Percentiles rank a stretch among this genome's conserved stretches.
Evolutionary conservation across 331 rosid species (phyloP).

Genomic region (Spiraea crenata): DNA sequence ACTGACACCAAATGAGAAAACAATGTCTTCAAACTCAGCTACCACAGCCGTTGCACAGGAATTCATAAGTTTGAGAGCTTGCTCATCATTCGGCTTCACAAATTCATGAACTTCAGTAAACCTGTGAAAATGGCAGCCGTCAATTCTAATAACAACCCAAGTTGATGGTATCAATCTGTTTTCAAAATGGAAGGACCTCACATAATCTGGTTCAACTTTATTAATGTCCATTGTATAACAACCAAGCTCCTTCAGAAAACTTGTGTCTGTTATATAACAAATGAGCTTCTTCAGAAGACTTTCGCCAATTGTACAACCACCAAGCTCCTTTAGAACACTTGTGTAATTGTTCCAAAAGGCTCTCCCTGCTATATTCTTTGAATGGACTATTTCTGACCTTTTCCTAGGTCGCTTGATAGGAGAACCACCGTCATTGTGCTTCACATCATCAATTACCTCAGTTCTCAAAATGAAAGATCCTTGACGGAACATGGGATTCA

Average conservation of each 20-base stretch:
- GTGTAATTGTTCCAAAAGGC: slow-evolving; percentile 61
- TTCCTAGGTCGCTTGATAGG: slow-evolving; percentile 62
- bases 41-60: slow-evolving; percentile 66
- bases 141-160: slow-evolving; percentile 67
- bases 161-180: slow-evolving; percentile 58
- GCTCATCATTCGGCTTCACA: slow-evolving; percentile 85
- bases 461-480: slow-evolving; percentile 68
- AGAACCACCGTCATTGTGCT: slow-evolving; percentile 55
- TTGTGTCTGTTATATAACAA: slow-evolving; percentile 31
- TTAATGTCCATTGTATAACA: slow-evolving; percentile 47
- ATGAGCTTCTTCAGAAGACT: slow-evolving; percentile 57
- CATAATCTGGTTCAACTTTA: slow-evolving; percentile 60
- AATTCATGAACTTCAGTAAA: slow-evolving; percentile 72
- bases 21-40: slow-evolving; percentile 62
- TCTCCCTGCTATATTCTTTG: slow-evolving; percentile 54
- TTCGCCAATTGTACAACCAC: slow-evolving; percentile 36
- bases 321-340: slow-evolving; percentile 65
- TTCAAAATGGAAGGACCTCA: slow-evolving; percentile 60
- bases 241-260: slow-evolving; percentile 72
- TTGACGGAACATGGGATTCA: slow-evolving; percentile 55
- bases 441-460: slow-evolving; percentile 54
- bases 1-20: slow-evolving; percentile 78
- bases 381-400: slow-evolving; percentile 43
- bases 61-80: slow-evolving; percentile 83
- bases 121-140: slow-evolving; percentile 85